phyloP scores from a whole-genome alignment of 768 basidiomycete species.

The Candolleomyces aberdarensis region DNA sequence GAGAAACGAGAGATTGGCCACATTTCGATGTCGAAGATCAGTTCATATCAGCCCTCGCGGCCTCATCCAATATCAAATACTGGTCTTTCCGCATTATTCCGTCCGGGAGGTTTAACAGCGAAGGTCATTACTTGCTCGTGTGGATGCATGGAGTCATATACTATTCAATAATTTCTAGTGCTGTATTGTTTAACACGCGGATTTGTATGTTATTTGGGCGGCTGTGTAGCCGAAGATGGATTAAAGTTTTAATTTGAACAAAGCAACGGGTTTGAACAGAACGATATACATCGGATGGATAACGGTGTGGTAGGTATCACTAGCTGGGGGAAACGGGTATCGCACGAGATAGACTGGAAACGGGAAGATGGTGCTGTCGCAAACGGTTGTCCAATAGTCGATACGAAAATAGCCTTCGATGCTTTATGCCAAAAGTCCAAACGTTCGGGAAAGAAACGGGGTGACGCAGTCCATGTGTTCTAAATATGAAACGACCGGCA shows the following conservation, averaged over 20 bases:
- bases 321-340: neutral
- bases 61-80: slow-evolving; percentile 15
- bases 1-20: neutral
- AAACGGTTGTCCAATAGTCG: too few species aligned
- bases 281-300: neutral
- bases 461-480: neutral
- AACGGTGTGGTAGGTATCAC: neutral
- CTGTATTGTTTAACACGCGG: neutral
- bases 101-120: neutral
- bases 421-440: neutral
- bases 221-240: neutral
- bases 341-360: too few species aligned
- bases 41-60: slow-evolving; percentile 16
- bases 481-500: neutral
- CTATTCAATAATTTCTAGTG: slow-evolving; percentile 1
- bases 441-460: neutral
- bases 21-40: neutral
- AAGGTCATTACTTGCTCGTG: slow-evolving; percentile 26
- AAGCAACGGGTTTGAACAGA: too few species aligned
- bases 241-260: too few species aligned
- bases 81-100: neutral
- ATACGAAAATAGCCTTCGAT: neutral
- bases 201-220: neutral
- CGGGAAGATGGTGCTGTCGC: too few species aligned
- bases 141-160: slow-evolving; percentile 35